phyloP scores from a whole-genome alignment of 176 grass and related monocot genomes.

The Tuctoria greenei region DNA sequence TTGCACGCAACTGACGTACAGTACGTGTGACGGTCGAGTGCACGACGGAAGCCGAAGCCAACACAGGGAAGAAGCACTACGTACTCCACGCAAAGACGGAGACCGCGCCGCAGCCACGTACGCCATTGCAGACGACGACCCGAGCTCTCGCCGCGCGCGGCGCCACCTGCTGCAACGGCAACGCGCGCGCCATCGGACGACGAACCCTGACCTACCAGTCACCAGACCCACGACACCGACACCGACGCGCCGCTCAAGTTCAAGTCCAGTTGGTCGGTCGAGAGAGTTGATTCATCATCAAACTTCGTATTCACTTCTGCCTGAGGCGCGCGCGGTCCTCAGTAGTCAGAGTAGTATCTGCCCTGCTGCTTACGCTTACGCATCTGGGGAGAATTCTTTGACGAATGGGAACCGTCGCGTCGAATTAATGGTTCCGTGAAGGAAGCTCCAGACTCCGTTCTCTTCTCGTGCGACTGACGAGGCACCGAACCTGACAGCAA shows the following conservation, averaged over 20 bases:
- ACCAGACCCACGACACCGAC: too few species aligned
- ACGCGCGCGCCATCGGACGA: neutral
- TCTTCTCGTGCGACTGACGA: neutral
- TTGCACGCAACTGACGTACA: neutral
- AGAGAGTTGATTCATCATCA: too few species aligned
- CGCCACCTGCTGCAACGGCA: too few species aligned
- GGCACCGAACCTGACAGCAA: neutral
- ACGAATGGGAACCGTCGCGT: neutral
- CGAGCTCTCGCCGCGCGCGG: too few species aligned
- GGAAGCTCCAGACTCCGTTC: neutral
- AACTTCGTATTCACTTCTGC: neutral
- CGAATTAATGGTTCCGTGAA: too few species aligned
- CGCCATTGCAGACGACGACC: too few species aligned
- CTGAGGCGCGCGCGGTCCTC: neutral
- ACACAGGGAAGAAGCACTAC: neutral
- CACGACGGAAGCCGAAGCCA: conserved; percentile 10
- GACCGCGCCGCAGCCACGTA: too few species aligned
- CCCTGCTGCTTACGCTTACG: neutral
- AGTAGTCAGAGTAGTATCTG: neutral
- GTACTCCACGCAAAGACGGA: too few species aligned
- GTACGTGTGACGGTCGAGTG: neutral
- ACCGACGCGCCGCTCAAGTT: neutral
- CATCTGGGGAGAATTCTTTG: neutral
- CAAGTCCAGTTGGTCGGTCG: too few species aligned
- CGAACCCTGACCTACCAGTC: conserved; percentile 7